Evolutionary conservation across 2,329 filamentous ascomycete species (phyloP).

Genomic region (Microascus cirrosus): DNA sequence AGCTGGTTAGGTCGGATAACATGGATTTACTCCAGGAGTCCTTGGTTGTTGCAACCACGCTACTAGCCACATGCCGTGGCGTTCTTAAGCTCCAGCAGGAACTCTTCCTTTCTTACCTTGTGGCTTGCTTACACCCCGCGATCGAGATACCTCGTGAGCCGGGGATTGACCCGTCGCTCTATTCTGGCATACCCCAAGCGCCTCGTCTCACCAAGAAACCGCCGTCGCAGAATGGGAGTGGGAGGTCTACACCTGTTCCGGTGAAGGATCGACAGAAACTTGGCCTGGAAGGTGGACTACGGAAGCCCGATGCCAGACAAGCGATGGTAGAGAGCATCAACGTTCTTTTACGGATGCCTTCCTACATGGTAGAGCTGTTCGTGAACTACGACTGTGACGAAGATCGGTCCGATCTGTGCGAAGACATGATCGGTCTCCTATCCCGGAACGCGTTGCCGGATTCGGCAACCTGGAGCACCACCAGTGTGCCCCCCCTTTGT

Average conservation of each 20-base stretch:
- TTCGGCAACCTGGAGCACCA: slow-evolving; percentile 97
- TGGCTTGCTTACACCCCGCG: slow-evolving; percentile 87
- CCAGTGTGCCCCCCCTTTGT: slow-evolving; percentile 90
- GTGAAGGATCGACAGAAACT: slow-evolving; percentile 88
- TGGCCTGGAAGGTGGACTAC: slow-evolving; percentile 79
- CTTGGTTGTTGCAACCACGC: slow-evolving; percentile 78
- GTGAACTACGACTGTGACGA: slow-evolving; percentile 97
- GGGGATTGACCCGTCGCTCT: slow-evolving; percentile 82
- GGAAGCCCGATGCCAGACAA: slow-evolving; percentile 90
- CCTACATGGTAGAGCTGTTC: slow-evolving; percentile 90
- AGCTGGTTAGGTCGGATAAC: slow-evolving; percentile 90
- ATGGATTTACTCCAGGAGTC: slow-evolving; percentile 92
- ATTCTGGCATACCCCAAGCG: slow-evolving; percentile 84
- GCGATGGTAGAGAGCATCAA: slow-evolving; percentile 98
- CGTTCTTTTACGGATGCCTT: slow-evolving; percentile 82
- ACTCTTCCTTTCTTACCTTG: slow-evolving; percentile 85
- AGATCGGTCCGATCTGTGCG: slow-evolving; percentile 81
- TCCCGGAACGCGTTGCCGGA: slow-evolving; percentile 93
- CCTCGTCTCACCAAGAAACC: slow-evolving; percentile 76
- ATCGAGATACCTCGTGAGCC: slow-evolving; percentile 87
- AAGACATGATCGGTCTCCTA: slow-evolving; percentile 87
- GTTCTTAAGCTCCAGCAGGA: slow-evolving; percentile 95
- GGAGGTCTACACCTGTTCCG: slow-evolving; percentile 78
- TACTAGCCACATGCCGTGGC: slow-evolving; percentile 79
- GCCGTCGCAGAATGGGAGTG: slow-evolving; percentile 63